A percentile compares a stretch with the other conserved stretches of the same genome.
Conservation (phyloP, 305 asterid species). For the Fraxinus baroniana region DNA sequence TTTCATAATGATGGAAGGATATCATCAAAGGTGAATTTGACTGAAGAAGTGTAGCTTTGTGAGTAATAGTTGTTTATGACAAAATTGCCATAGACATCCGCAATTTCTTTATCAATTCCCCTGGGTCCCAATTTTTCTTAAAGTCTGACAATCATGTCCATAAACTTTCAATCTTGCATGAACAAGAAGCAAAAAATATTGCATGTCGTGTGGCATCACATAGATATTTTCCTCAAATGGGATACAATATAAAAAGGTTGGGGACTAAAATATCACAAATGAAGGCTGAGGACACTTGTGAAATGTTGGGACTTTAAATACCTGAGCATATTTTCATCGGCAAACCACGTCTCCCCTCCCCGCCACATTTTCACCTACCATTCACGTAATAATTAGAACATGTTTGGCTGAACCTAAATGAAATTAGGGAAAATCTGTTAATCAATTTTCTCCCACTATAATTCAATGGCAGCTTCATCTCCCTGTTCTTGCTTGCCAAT, state of each 20-base stretch:
- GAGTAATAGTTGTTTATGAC: neutral
- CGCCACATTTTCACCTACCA: neutral
- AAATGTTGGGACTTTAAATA: neutral
- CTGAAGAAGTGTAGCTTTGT: neutral
- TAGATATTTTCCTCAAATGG: neutral
- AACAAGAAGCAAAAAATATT: no score
- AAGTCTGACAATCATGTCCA: neutral
- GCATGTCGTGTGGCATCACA: no score
- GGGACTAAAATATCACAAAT: neutral
- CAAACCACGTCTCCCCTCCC: neutral
- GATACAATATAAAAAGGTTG: neutral
- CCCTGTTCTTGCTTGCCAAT: conserved; percentile 32
- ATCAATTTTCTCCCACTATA: neutral
- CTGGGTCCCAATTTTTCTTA: neutral
- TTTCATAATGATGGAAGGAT: no score
- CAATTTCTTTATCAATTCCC: neutral
- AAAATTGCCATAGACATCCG: neutral
- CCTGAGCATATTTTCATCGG: neutral
- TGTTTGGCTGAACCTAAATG: neutral
- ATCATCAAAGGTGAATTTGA: neutral
- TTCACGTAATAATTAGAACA: neutral
- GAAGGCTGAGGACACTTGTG: neutral
- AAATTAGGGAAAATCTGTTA: neutral
- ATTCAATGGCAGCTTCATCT: conserved; percentile 50
- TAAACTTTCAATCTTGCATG: neutral